Evolutionary conservation across 2,329 filamentous ascomycete genomes (phyloP).

Genomic region (Epichloe gansuensis): DNA sequence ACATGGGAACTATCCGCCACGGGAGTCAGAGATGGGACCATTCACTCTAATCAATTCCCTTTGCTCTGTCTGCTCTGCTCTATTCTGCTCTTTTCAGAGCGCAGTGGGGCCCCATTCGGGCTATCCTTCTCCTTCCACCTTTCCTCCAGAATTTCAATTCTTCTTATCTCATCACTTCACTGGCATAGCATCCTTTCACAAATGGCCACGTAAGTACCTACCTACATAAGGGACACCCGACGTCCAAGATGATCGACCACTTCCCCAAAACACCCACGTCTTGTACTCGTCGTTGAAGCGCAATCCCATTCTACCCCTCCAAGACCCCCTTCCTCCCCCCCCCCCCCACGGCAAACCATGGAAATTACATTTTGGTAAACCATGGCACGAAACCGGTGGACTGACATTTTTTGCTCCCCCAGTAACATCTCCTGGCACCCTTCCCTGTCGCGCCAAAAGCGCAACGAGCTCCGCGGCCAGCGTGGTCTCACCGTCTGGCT

Average conservation of each 20-base stretch:
- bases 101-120: no score
- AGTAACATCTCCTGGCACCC: conserved; percentile 90
- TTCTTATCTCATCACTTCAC: neutral
- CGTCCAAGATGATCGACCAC: neutral
- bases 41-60: no score
- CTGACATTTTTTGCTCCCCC: conserved; percentile 5
- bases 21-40: no score
- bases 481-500: conserved; percentile 94
- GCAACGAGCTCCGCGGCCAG: conserved; percentile 64
- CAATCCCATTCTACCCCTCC: neutral
- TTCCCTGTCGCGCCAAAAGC: conserved; percentile 66
- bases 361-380: no score
- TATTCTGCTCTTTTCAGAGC: neutral
- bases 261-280: neutral
- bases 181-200: neutral
- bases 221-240: neutral
- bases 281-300: conserved; percentile 1
- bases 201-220: conserved; percentile 11
- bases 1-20: no score
- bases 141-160: neutral
- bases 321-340: neutral
- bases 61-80: neutral
- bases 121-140: no score
- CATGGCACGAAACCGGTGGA: no score
- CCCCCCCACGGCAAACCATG: neutral